phyloP scores from a whole-genome alignment of 345 rosid genomes.

The Salix dunnii region DNA sequence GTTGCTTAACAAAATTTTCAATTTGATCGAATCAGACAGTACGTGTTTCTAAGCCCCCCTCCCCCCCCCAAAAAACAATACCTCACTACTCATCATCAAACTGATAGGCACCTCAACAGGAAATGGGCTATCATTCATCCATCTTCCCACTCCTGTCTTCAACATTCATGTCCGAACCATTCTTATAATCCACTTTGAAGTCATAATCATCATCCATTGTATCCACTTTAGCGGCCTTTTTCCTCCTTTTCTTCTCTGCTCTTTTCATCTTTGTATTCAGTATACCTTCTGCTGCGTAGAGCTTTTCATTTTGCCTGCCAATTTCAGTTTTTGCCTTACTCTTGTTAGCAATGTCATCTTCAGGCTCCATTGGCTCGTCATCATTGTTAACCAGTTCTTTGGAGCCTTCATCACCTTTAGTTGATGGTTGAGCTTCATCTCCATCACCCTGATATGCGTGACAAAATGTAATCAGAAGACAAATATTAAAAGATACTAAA shows the following conservation, averaged over 20 bases:
- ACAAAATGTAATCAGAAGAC: background rate
- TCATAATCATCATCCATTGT: slow-evolving; percentile 26
- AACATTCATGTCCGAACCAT: too few species aligned
- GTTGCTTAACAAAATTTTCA: background rate
- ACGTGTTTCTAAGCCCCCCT: background rate
- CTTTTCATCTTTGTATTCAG: slow-evolving; percentile 62
- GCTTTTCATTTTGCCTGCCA: slow-evolving; percentile 64
- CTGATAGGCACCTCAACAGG: slow-evolving; percentile 41
- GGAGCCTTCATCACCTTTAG: slow-evolving; percentile 15
- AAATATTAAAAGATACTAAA: background rate
- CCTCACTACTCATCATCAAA: slow-evolving; percentile 35
- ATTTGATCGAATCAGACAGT: background rate
- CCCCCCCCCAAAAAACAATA: too few species aligned
- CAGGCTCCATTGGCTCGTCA: slow-evolving; percentile 46
- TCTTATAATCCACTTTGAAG: too few species aligned
- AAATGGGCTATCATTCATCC: slow-evolving; percentile 25
- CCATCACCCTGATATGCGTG: slow-evolving; percentile 35
- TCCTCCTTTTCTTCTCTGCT: slow-evolving; percentile 81
- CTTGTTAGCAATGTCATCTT: slow-evolving; percentile 32
- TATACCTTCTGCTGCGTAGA: slow-evolving; percentile 64
- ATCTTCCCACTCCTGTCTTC: background rate
- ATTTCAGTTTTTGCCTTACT: slow-evolving; percentile 34
- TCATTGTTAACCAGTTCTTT: slow-evolving; percentile 25
- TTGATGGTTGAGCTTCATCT: slow-evolving; percentile 22
- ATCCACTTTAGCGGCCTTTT: slow-evolving; percentile 50